Evolutionary conservation across 2,329 filamentous ascomycete genomes (phyloP).

Genomic region (Thelonectria blattea): DNA sequence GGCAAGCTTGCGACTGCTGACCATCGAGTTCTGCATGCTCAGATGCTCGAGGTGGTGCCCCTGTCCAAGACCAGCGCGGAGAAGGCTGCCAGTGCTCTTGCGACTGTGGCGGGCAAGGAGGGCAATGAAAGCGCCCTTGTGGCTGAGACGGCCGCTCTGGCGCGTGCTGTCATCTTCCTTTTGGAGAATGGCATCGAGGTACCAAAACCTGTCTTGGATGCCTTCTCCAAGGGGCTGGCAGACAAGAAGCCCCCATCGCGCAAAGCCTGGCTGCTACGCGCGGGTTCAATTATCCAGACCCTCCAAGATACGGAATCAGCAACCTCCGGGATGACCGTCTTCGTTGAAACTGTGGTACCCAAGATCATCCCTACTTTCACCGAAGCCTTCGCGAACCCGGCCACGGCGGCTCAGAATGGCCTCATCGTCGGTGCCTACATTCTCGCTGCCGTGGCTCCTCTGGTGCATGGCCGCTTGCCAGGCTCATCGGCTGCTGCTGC

Average conservation of each 20-base stretch:
- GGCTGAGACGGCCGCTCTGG: constrained; percentile 75
- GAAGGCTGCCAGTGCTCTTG: constrained; percentile 71
- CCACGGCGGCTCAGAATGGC: constrained; percentile 80
- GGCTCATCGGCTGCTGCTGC: constrained; percentile 52
- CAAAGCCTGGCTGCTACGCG: constrained; percentile 78
- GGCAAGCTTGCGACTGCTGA: constrained; percentile 86
- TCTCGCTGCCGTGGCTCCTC: constrained; percentile 67
- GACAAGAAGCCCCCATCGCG: constrained; percentile 84
- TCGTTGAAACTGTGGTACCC: constrained; percentile 59
- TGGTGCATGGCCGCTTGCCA: constrained; percentile 60
- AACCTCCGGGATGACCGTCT: constrained; percentile 53
- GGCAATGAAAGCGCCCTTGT: constrained; percentile 83
- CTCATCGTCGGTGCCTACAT: constrained; percentile 82
- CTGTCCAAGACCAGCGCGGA: constrained; percentile 66
- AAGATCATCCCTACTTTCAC: constrained; percentile 73
- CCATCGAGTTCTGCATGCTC: constrained; percentile 81
- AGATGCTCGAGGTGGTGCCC: constrained; percentile 74
- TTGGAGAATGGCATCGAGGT: constrained; percentile 66
- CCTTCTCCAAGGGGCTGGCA: constrained; percentile 78
- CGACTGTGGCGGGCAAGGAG: constrained; percentile 77
- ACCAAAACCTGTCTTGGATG: constrained; percentile 71
- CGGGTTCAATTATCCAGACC: constrained; percentile 73
- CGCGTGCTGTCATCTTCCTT: constrained; percentile 67
- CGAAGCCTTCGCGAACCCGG: constrained; percentile 79
- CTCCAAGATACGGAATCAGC: constrained; percentile 50